These are phyloP conservation scores for Ricinus communis DNA, from an alignment of 345 rosid species.

Conservation along the genomic window DNA sequence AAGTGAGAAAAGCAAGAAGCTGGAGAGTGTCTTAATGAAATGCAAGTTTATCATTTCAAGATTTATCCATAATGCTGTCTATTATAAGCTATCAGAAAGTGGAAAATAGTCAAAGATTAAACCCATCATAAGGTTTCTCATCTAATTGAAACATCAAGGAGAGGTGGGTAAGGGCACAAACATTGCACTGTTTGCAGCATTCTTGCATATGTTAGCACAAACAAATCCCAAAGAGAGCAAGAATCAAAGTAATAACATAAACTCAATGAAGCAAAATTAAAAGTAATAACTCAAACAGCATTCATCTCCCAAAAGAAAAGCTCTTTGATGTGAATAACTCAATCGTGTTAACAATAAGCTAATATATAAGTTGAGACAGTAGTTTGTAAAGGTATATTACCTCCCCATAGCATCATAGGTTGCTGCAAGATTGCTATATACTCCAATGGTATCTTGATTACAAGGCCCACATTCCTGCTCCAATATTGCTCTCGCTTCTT, in stretches of 20 bases:
- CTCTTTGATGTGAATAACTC: neutral
- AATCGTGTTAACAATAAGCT: neutral
- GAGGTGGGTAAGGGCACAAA: neutral
- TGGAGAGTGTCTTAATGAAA: neutral
- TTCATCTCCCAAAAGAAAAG: neutral
- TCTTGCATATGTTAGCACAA: neutral
- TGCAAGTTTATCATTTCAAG: neutral
- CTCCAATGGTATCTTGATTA: slow-evolving; percentile 94
- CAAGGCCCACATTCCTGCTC: slow-evolving; percentile 95
- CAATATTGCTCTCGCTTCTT: slow-evolving; percentile 83
- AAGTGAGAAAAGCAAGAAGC: neutral
- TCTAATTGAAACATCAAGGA: neutral
- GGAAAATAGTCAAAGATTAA: neutral
- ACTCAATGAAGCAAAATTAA: neutral
- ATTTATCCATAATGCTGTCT: neutral
- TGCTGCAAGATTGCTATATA: slow-evolving; percentile 97
- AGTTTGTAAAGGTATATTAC: slow-evolving; percentile 40
- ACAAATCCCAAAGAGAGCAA: neutral
- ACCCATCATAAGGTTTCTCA: neutral
- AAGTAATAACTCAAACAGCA: neutral
- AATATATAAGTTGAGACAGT: neutral
- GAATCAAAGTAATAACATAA: neutral
- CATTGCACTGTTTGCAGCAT: neutral
- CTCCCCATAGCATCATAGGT: slow-evolving; percentile 99
- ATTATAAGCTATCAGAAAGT: neutral